Conservation (phyloP, 179 eudicot species). For the Heliamphora pulchella region DNA sequence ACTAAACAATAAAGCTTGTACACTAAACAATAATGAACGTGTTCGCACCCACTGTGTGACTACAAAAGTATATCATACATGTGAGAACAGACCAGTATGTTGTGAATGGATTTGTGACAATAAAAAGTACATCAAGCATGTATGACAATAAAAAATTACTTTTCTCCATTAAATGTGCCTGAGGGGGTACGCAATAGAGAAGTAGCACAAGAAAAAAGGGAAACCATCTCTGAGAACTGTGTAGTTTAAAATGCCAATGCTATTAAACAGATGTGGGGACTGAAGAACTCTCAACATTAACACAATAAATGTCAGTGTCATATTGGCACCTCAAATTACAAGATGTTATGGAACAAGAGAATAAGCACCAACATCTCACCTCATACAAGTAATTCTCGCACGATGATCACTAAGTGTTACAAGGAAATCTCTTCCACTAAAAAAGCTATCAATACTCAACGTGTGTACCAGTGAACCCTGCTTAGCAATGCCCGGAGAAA, state of each 20-base stretch:
- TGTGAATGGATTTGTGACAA: neutral
- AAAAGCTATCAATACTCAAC: constrained; percentile 30
- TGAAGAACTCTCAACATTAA: neutral
- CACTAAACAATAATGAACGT: too few species aligned
- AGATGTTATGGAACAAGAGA: neutral
- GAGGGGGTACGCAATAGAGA: neutral
- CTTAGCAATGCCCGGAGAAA: constrained; percentile 11
- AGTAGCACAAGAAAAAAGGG: neutral
- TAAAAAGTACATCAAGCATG: neutral
- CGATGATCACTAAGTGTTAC: constrained; percentile 39
- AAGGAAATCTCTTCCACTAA: constrained; percentile 26
- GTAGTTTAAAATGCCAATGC: neutral
- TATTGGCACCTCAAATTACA: neutral
- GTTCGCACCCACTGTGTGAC: neutral
- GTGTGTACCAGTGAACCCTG: constrained; percentile 46
- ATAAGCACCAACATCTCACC: constrained; percentile 35
- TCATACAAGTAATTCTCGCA: constrained; percentile 68
- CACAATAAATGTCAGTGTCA: neutral
- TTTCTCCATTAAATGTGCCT: neutral
- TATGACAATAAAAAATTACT: neutral
- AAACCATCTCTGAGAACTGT: neutral
- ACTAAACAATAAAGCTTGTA: neutral
- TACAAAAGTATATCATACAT: neutral
- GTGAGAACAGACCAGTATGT: neutral
- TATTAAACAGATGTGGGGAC: neutral